Evolutionary conservation across 176 grass and related monocot genomes (phyloP), one percentile per base, ranked within the genome.

Genomic region (Otatea glauca): DNA sequence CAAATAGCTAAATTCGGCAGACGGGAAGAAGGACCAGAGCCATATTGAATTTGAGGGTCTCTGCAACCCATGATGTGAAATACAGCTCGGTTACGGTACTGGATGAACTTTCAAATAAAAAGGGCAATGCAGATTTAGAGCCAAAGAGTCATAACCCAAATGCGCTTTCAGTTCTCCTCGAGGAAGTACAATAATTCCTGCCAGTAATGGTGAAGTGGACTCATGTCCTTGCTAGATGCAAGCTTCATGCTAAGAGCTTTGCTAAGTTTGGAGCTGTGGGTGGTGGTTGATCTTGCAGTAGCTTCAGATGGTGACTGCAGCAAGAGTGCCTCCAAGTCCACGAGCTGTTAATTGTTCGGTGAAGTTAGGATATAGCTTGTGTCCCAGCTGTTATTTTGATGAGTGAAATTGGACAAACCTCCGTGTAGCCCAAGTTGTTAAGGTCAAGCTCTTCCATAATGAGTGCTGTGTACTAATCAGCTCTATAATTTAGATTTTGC

Each of bases 81-180:
- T 65, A 94, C 94, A 50, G 94, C 94, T 71, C 94, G 91, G 58
- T 88, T 63, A 37, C 89, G 84, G 62, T 97, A 97, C 65, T 97
- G 94, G 44, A 97, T 77, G 79, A 97, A 97, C 81, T 97, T 97
- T 92, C 94, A 97, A 51, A 82, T 24, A 69, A 97, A 97, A 45
- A 97, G 91, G 47, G 79, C 83, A 70, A 87, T 87, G 83, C 89
- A 94, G 77, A 97, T 88, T 62, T 68, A 87, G 75, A 97, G 55
- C 94, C 94, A 97, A 35, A 97, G 87, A 70, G 76, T 54, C 54
- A 94, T 70, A 61, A 97, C 94, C 94, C 94, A 97, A 78, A 90
- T 93, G 4, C 94, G 92, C 47, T 97, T 94, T 92, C 94, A 97
- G 60, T 97, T 94, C 61, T 97, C 94, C 65, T 97, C 92, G 16